Percentiles rank a stretch among this genome's conserved stretches.
phyloP scores from a whole-genome alignment of 2,329 filamentous ascomycete species.

The Dissoconium aciculare region DNA sequence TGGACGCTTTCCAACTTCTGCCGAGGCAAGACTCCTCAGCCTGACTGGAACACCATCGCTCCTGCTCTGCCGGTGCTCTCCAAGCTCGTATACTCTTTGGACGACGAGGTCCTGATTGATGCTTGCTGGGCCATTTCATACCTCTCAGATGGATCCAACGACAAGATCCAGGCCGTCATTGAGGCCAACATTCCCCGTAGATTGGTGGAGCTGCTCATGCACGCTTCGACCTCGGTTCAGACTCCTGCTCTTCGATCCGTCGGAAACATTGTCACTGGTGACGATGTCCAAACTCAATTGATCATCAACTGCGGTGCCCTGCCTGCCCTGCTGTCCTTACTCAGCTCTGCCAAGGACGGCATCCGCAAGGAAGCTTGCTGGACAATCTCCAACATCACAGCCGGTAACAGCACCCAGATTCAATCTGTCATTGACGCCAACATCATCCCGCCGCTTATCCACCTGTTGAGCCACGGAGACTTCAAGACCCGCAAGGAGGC shows the following conservation, averaged over 20 bases:
- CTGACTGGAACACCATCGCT: conserved; percentile 90
- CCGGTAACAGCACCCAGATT: conserved; percentile 94
- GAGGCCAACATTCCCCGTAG: conserved; percentile 94
- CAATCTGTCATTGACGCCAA: conserved; percentile 93
- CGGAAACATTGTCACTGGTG: conserved; percentile 95
- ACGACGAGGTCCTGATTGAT: conserved; percentile 96
- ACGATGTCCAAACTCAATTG: conserved; percentile 96
- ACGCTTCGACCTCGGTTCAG: conserved; percentile 94
- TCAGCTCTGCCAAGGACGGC: conserved; percentile 95
- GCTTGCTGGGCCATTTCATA: conserved; percentile 99
- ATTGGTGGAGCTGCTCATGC: conserved; percentile 92
- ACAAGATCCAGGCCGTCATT: conserved; percentile 98
- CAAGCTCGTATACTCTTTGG: conserved; percentile 95
- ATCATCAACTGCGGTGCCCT: conserved; percentile 98
- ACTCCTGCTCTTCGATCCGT: conserved; percentile 93
- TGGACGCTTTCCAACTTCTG: conserved; percentile 99
- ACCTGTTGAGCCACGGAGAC: conserved; percentile 89
- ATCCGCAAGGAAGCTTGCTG: conserved; percentile 99
- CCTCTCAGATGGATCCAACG: conserved; percentile 91
- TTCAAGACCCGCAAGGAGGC: conserved; percentile 99
- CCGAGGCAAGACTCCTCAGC: conserved; percentile 96
- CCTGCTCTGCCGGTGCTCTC: conserved; percentile 87
- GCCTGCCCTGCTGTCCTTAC: conserved; percentile 76
- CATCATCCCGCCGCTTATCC: conserved; percentile 91
- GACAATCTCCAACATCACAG: conserved; percentile 98